These are phyloP conservation scores for Microsporum canis DNA, from an alignment of 2,329 filamentous ascomycete genomes.

Conservation along the genomic window DNA sequence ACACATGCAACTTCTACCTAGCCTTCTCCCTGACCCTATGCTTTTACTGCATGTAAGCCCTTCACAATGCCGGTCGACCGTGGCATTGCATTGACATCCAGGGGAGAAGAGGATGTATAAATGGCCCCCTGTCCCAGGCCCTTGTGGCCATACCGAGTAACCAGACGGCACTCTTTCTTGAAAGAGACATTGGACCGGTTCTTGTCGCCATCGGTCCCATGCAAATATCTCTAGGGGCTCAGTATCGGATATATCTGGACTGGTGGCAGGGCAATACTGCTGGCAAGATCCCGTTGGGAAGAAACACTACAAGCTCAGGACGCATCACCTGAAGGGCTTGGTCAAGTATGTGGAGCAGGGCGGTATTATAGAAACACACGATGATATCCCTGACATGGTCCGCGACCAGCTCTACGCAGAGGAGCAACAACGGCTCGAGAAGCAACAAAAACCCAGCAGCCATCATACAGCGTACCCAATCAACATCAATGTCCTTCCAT, in stretches of 20 bases:
- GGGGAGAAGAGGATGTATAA: slow-evolving; percentile 16
- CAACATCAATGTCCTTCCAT: slow-evolving; percentile 23
- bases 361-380: slow-evolving; percentile 17
- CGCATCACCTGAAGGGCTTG: slow-evolving; percentile 22
- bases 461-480: slow-evolving; percentile 17
- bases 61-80: background rate
- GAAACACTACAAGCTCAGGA: slow-evolving; percentile 26
- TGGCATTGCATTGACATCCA: slow-evolving; percentile 43
- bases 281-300: slow-evolving; percentile 24
- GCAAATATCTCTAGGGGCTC: too few species aligned
- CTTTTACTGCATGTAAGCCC: too few species aligned
- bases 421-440: slow-evolving; percentile 21
- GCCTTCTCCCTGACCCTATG: background rate
- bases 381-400: slow-evolving; percentile 23
- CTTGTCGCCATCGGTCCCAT: too few species aligned
- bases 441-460: slow-evolving; percentile 14
- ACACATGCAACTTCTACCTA: background rate
- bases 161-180: too few species aligned
- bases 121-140: too few species aligned
- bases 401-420: slow-evolving; percentile 25
- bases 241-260: too few species aligned
- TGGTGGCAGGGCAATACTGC: slow-evolving; percentile 17
- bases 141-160: too few species aligned
- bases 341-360: slow-evolving; percentile 21
- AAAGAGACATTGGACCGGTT: too few species aligned